These are phyloP conservation scores for Diaporthe capsici DNA, from an alignment of 2,329 filamentous ascomycete genomes.

Conservation along the genomic window DNA sequence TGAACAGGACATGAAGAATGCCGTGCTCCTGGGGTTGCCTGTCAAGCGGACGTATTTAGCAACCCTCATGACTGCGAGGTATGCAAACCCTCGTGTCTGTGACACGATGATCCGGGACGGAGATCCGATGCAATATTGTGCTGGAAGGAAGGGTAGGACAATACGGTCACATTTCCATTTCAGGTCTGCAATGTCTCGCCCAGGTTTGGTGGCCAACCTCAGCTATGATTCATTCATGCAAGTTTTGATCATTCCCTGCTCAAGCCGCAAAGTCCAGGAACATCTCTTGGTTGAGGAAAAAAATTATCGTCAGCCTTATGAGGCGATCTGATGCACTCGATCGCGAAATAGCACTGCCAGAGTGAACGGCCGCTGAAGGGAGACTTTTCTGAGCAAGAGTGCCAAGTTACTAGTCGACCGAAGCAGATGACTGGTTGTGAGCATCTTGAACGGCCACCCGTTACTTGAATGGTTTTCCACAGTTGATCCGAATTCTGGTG, in stretches of 20 bases:
- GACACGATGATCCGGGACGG: conserved; percentile 7
- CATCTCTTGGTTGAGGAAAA: too few species aligned
- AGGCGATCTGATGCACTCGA: neutral
- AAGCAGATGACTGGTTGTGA: neutral
- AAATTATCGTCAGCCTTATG: neutral
- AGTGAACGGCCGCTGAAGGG: neutral
- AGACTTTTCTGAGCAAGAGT: neutral
- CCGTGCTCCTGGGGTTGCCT: neutral
- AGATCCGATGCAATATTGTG: neutral
- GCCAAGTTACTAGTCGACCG: neutral
- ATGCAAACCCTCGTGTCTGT: neutral
- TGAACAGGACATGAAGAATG: neutral
- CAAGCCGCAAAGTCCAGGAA: neutral
- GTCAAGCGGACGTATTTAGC: neutral
- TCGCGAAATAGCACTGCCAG: neutral
- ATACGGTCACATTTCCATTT: neutral
- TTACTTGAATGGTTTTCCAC: too few species aligned
- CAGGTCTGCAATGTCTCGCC: neutral
- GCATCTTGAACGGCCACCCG: neutral
- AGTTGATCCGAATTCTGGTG: neutral
- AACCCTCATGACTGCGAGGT: neutral
- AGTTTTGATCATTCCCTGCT: neutral
- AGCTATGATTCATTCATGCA: neutral
- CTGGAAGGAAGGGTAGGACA: neutral
- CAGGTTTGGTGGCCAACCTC: neutral